Evolutionary conservation across 495 filamentous ascomycete genomes (phyloP).

Genomic region (Neurospora hispaniola): DNA sequence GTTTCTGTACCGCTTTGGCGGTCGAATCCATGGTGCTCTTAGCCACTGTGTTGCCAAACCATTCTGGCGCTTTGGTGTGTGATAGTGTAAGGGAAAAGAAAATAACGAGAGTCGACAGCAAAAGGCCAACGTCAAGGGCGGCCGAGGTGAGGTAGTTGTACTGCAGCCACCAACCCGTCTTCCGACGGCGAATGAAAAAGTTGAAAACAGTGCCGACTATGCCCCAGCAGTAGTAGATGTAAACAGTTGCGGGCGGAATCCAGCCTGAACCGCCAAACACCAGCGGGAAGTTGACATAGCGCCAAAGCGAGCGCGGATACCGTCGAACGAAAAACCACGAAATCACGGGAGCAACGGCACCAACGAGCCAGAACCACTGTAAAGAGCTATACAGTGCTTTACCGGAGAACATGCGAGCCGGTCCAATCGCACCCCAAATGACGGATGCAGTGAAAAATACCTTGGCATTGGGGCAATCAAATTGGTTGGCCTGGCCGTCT

Average conservation of each 20-base stretch:
- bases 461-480: slow-evolving; percentile 51
- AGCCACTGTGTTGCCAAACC: slow-evolving; percentile 54
- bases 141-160: slow-evolving; percentile 73
- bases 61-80: slow-evolving; percentile 40
- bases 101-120: slow-evolving; percentile 55
- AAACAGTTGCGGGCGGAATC: slow-evolving; percentile 55
- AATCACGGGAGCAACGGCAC: slow-evolving; percentile 46
- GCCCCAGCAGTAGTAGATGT: slow-evolving; percentile 62
- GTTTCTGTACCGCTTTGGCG: slow-evolving; percentile 23
- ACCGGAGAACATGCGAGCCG: slow-evolving; percentile 47
- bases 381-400: slow-evolving; percentile 51
- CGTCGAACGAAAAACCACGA: slow-evolving; percentile 52
- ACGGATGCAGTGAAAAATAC: slow-evolving; percentile 54
- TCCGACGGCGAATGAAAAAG: slow-evolving; percentile 49
- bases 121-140: slow-evolving; percentile 57
- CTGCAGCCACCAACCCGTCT: slow-evolving; percentile 63
- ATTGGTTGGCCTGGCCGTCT: slow-evolving; percentile 44
- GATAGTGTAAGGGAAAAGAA: slow-evolving; percentile 56
- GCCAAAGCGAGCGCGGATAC: slow-evolving; percentile 43
- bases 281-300: slow-evolving; percentile 55
- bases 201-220: slow-evolving; percentile 58
- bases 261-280: slow-evolving; percentile 53
- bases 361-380: slow-evolving; percentile 60
- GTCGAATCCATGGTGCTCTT: slow-evolving; percentile 29
- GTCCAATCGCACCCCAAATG: slow-evolving; percentile 43